Conservation (phyloP, 805 yeast genomes). For the Hanseniaspora nectarophila region DNA sequence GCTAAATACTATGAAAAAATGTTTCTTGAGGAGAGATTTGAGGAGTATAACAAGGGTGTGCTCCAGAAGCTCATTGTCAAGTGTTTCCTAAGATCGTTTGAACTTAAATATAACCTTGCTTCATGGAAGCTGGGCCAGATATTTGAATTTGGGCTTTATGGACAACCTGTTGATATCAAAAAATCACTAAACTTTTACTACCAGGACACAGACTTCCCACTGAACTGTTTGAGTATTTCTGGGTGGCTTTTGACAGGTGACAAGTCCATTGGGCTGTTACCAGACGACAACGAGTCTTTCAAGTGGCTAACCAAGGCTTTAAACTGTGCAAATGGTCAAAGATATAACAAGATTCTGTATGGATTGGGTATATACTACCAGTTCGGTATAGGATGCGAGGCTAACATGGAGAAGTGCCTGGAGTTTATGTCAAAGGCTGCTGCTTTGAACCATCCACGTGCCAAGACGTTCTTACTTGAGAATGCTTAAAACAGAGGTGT, state of each 20-base stretch:
- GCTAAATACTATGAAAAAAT: slow-evolving; percentile 41
- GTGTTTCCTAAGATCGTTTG: slow-evolving; percentile 49
- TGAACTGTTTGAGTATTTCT: slow-evolving; percentile 58
- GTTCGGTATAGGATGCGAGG: slow-evolving; percentile 47
- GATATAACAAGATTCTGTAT: slow-evolving; percentile 51
- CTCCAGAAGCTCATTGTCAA: slow-evolving; percentile 34
- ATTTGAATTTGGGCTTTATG: slow-evolving; percentile 56
- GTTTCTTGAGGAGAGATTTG: slow-evolving; percentile 20
- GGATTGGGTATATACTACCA: slow-evolving; percentile 59
- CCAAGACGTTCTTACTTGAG: slow-evolving; percentile 25
- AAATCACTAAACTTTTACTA: slow-evolving; percentile 67
- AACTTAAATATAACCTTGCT: slow-evolving; percentile 49
- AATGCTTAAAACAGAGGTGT: no score
- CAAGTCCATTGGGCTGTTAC: slow-evolving; percentile 36
- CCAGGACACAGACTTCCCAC: slow-evolving; percentile 25
- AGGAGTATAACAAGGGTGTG: slow-evolving; percentile 16
- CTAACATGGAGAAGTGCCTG: slow-evolving; percentile 34
- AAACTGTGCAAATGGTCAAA: slow-evolving; percentile 35
- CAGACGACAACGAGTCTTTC: slow-evolving; percentile 54
- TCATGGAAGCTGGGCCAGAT: slow-evolving; percentile 61
- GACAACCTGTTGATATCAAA: slow-evolving; percentile 35
- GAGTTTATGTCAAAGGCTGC: slow-evolving; percentile 50
- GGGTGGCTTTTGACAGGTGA: slow-evolving; percentile 68
- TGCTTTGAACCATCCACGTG: slow-evolving; percentile 48
- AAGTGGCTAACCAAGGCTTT: slow-evolving; percentile 52